Evolutionary conservation across 495 filamentous ascomycete genomes (phyloP).

Genomic region (Aspergillus egyptiacus): DNA sequence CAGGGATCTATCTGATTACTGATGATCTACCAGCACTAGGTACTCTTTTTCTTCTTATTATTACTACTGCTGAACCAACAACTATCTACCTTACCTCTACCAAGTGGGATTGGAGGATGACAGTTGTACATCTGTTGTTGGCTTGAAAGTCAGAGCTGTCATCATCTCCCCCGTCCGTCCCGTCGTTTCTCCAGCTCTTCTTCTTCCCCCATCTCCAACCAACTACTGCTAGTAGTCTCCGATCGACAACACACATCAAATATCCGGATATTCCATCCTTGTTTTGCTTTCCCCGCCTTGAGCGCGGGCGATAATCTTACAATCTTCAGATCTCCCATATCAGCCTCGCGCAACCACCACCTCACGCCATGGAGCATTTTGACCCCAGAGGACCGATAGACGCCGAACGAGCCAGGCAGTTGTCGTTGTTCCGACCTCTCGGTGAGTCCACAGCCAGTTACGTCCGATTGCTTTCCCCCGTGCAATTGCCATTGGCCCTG

Average conservation of each 20-base stretch:
- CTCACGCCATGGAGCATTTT: conserved; percentile 26
- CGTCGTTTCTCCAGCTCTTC: neutral
- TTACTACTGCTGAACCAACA: too few species aligned
- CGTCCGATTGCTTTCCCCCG: conserved; percentile 27
- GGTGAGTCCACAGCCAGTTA: conserved; percentile 46
- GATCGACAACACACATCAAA: conserved; percentile 1
- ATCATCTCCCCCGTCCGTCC: neutral
- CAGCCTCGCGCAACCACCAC: conserved; percentile 8
- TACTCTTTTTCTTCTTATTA: too few species aligned
- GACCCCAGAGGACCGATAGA: conserved; percentile 23
- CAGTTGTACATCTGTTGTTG: too few species aligned
- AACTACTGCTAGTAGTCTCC: too few species aligned
- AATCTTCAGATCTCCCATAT: neutral
- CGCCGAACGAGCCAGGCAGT: conserved; percentile 41
- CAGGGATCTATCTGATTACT: too few species aligned
- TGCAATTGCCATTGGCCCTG: conserved; percentile 37
- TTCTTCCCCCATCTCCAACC: neutral
- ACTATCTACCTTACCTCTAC: too few species aligned
- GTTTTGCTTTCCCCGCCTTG: conserved; percentile 10
- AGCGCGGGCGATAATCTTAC: conserved; percentile 8
- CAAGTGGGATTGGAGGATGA: too few species aligned
- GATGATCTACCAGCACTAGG: too few species aligned
- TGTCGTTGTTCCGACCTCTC: conserved; percentile 45
- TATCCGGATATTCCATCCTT: conserved; percentile 1
- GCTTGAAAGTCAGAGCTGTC: too few species aligned